Conservation (phyloP, 2,329 filamentous ascomycete species). For the Magnaporthiopsis rhizophila region DNA sequence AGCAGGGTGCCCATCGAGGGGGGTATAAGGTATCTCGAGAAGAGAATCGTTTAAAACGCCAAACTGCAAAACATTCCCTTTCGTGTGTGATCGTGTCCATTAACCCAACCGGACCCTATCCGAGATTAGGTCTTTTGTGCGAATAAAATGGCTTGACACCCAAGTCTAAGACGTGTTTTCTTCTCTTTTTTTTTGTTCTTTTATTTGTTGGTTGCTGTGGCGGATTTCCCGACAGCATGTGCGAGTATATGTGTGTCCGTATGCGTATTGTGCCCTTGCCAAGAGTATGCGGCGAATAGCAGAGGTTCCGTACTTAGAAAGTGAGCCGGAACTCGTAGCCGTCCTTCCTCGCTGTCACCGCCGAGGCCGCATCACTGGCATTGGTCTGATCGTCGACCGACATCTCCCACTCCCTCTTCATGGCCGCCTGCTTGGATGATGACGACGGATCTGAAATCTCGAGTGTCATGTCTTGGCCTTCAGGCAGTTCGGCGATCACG, state of each 20-base stretch:
- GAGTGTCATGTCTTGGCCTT: constrained; percentile 86
- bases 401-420: constrained; percentile 57
- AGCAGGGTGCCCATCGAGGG: background rate
- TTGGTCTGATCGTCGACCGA: constrained; percentile 39
- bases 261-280: background rate
- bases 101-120: constrained; percentile 7
- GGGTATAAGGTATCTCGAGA: constrained; percentile 6
- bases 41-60: constrained; percentile 1
- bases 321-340: constrained; percentile 38
- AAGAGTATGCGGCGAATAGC: background rate
- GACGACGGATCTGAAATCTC: constrained; percentile 45
- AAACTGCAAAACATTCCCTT: constrained; percentile 2
- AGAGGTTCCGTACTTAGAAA: constrained; percentile 26
- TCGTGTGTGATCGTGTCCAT: constrained; percentile 4
- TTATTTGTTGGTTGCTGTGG: background rate
- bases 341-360: constrained; percentile 21
- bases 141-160: background rate
- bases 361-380: constrained; percentile 22
- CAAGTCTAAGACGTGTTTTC: background rate
- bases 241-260: background rate
- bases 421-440: constrained; percentile 22
- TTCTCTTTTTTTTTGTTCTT: background rate
- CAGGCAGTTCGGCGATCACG: constrained; percentile 70
- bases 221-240: background rate
- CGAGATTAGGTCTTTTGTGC: constrained; percentile 3